Percentiles rank a stretch among this genome's conserved stretches.
phyloP scores from a whole-genome alignment of 805 yeast genomes.

The Suhomyces xylopsoci region DNA sequence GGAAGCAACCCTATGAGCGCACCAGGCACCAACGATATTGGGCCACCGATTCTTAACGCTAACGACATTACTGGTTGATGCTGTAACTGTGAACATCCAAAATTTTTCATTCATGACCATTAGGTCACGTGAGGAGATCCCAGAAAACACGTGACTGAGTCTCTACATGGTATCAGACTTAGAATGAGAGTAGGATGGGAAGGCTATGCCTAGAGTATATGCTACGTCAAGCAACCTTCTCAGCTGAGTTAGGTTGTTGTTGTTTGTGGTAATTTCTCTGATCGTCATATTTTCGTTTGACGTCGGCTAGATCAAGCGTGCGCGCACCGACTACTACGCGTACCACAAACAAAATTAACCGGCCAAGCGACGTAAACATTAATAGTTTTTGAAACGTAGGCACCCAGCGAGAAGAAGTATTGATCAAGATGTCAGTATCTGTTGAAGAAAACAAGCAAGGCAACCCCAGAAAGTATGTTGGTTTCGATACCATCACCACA shows the following conservation, averaged over 20 bases:
- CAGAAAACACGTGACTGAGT: not conserved
- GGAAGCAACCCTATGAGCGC: slow-evolving; percentile 9
- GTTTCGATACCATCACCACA: slow-evolving; percentile 92
- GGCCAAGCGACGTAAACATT: slow-evolving; percentile 4
- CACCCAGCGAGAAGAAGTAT: not conserved
- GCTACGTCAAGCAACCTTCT: not conserved
- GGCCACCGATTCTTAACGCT: slow-evolving; percentile 20
- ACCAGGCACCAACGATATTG: slow-evolving; percentile 1
- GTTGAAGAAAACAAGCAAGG: slow-evolving; percentile 11
- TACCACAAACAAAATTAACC: slow-evolving; percentile 3
- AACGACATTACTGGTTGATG: slow-evolving; percentile 17
- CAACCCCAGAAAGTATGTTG: slow-evolving; percentile 80
- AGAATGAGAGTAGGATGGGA: not conserved
- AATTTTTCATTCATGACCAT: not conserved
- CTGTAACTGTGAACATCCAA: not conserved
- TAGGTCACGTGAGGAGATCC: not conserved
- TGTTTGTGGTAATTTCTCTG: not conserved
- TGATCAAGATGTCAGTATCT: slow-evolving; percentile 13
- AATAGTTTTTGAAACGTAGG: not conserved
- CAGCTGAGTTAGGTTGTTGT: not conserved
- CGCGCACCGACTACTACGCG: slow-evolving; percentile 2
- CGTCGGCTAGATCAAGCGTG: not conserved
- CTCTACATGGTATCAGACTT: not conserved
- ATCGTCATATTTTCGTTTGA: not conserved
- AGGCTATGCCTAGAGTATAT: not conserved